Conservation (phyloP, 2,329 filamentous ascomycete species). For the Verticillium longisporum region DNA sequence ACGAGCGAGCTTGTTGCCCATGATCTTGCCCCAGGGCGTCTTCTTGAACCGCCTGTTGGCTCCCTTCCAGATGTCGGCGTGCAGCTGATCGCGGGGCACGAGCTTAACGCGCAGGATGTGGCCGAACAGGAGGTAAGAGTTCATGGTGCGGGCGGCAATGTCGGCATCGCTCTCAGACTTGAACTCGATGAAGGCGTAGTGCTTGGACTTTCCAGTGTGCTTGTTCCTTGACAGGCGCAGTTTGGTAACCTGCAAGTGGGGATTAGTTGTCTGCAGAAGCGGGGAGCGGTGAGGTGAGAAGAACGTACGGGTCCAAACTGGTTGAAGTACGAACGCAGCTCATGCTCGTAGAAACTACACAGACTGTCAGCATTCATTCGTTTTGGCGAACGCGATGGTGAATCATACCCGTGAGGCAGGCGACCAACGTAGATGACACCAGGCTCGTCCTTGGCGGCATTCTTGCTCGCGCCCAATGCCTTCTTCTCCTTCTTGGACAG, state of each 20-base stretch:
- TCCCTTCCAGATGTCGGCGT: slow-evolving; percentile 80
- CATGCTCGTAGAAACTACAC: slow-evolving; percentile 81
- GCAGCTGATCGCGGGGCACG: slow-evolving; percentile 69
- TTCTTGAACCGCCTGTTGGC: slow-evolving; percentile 86
- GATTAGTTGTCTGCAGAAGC: background rate
- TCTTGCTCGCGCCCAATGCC: slow-evolving; percentile 26
- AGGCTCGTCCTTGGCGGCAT: slow-evolving; percentile 42
- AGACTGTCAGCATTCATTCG: slow-evolving; percentile 25
- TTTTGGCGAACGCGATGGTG: background rate
- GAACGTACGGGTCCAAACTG: slow-evolving; percentile 74
- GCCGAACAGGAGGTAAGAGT: slow-evolving; percentile 93
- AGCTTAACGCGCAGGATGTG: slow-evolving; percentile 86
- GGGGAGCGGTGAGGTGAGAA: background rate
- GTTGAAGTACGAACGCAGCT: slow-evolving; percentile 88
- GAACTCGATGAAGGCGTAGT: slow-evolving; percentile 95
- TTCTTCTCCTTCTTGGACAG: slow-evolving; percentile 36
- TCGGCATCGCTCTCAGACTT: slow-evolving; percentile 64
- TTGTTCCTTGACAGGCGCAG: slow-evolving; percentile 79
- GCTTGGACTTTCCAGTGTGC: slow-evolving; percentile 83
- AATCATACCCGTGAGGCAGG: slow-evolving; percentile 59
- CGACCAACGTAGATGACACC: slow-evolving; percentile 88
- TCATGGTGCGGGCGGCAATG: slow-evolving; percentile 92
- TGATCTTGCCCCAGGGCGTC: slow-evolving; percentile 69
- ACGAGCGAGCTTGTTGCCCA: slow-evolving; percentile 65
- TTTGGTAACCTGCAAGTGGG: background rate